phyloP scores from a whole-genome alignment of 192 early-diverging fungal genomes.

The Podila horticola region DNA sequence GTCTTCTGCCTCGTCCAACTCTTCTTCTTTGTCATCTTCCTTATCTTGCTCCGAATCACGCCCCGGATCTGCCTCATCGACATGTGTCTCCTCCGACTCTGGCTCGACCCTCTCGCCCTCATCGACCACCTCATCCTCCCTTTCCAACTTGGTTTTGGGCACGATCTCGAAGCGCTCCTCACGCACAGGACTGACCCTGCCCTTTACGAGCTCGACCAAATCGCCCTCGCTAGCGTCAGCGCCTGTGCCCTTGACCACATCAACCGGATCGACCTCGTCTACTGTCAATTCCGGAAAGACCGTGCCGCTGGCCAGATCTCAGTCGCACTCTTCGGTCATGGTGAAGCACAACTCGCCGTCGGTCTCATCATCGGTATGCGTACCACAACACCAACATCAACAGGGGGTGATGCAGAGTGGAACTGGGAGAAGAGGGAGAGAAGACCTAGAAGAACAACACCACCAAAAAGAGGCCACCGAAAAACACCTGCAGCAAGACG shows the following conservation, averaged over 20 bases:
- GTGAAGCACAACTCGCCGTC: not conserved
- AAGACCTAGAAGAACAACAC: not conserved
- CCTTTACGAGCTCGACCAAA: not conserved
- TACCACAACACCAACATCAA: no score
- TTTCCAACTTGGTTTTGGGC: not conserved
- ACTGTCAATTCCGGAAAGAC: not conserved
- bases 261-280: not conserved
- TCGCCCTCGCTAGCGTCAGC: not conserved
- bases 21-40: not conserved
- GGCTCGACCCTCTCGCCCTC: not conserved
- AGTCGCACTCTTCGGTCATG: constrained; percentile 2
- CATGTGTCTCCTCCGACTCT: no score
- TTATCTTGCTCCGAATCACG: no score
- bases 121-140: not conserved
- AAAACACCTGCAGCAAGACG: not conserved
- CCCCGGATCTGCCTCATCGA: no score
- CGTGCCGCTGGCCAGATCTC: not conserved
- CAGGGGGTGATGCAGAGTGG: no score
- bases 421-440: no score
- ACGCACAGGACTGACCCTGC: not conserved
- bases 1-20: not conserved
- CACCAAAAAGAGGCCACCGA: not conserved
- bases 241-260: not conserved
- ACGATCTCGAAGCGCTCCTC: not conserved
- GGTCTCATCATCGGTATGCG: no score